Base-by-base conservation (phyloP, 495 filamentous ascomycete genomes). In the Neurospora sp. region DNA sequence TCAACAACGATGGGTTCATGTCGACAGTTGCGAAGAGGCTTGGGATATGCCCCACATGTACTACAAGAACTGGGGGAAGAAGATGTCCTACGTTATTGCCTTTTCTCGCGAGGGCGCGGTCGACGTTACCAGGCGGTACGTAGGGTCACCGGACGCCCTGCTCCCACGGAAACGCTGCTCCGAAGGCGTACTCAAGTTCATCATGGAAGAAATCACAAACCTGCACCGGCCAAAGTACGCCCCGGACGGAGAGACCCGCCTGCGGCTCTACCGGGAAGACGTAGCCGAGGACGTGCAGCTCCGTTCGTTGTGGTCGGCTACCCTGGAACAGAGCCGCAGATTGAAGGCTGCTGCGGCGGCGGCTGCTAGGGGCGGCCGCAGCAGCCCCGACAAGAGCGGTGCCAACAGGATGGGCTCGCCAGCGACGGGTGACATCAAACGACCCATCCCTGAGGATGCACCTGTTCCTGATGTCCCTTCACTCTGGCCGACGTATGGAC, bases 41-140 rank as follows among this genome's bases (percentile, higher is more conserved):
- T 99, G 94, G 93, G 95, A 99, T 80, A 94, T 96, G 76, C 96
- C 96, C 20, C 87, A 92, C 49, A 85, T 99, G 39, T 99, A 99
- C 81, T 87, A 94, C 8, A 94, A 98, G 82, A 96, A 93, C 74
- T 99, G 96, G 96, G 88, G 91, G 71, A 93, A 95, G 81, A 95
- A 96, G 83, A 91, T 98, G 84, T 92, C 93, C 0, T 99, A 99
- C 83, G 97, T 94, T 84, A 90, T 99, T 74, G 96, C 96, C 46
- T 99, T 99, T 82, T 96, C 93, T 44, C 93, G 92, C 75, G 96
- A 99, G 76, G 96, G 96, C 49, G 95, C 93, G 39, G 95, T 92
- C 72, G 96, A 99, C 80, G 96, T 99, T 37, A 99, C 96, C 14
- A 90, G 95, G 18, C 92, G 96, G 75, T 99, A 99, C 77, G 93